Base-by-base conservation (phyloP, 1,284 basidiomycete genomes). In the Ganoderma boninense region DNA sequence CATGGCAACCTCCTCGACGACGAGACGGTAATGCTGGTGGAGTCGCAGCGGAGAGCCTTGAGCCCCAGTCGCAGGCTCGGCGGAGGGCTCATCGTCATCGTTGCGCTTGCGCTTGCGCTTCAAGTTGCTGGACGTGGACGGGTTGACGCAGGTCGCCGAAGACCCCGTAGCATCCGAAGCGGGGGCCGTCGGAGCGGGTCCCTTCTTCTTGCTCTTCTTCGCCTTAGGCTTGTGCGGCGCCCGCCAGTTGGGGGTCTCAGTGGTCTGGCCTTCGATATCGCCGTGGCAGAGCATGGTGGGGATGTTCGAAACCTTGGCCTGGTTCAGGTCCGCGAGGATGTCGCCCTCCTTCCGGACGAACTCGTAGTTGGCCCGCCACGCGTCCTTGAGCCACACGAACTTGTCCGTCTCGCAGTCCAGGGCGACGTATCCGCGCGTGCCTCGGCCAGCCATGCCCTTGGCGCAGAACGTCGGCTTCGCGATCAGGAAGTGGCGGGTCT, bases 321-420 rank as follows among this genome's bases (percentile, higher is more conserved):
- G 4, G 52, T 65, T 65, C 11, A 65, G 29, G 2, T 0, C 6
- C 23, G 56, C 20, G 26, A 65, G 38, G 23, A 57, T 59, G 26
- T 56, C 52, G 8, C 64, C 64, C 11, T 65, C 64, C 20, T n/a
- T 35, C 14, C 26, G 52, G 32, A 65, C 40, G 32, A 44, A 29
- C 16, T 32, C 20, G 62, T 64, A 35, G 29, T 44, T n/a, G n/a
- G 46, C 23, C 7, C 68, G 64, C 68, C 68, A 69, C 2, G 35
- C 35, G 61, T 69, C 68, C 64, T 69, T 69, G 11, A 69, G 52
- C 35, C 40, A 66, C 10, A 59, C 68, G n/a, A 69, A 66, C 57
- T n/a, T 20, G 20, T 20, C 38, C 38, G 57, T 38, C 20, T 2
- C 57, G 11, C 57, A 60, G 57, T 42, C 57, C 29, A 38, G 13